Conservation (phyloP, 2,329 filamentous ascomycete genomes). For the Sporothrix protearum region DNA sequence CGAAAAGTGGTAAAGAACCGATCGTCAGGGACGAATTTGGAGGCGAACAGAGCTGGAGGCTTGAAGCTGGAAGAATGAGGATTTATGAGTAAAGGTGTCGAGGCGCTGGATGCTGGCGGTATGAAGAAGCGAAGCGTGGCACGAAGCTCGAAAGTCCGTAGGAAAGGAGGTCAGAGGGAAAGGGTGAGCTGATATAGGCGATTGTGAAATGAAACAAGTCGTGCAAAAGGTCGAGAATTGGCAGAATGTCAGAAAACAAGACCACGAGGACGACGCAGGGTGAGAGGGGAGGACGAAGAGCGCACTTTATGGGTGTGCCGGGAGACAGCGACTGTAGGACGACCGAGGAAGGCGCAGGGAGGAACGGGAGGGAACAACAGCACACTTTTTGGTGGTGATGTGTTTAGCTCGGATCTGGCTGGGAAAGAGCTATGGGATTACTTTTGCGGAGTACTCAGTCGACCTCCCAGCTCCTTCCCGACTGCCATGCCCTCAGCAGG, state of each 20-base stretch:
- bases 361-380: neutral
- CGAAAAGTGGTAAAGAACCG: neutral
- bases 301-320: conserved; percentile 15
- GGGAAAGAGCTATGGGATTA: conserved; percentile 16
- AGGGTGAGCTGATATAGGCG: neutral
- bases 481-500: neutral
- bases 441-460: neutral
- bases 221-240: neutral
- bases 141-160: conserved; percentile 18
- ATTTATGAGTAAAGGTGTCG: neutral
- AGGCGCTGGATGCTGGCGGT: neutral
- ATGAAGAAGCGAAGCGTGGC: conserved; percentile 8
- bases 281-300: conserved; percentile 7
- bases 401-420: conserved; percentile 16
- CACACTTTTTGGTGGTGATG: neutral
- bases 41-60: neutral
- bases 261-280: neutral
- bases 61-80: neutral
- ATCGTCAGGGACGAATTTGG: neutral
- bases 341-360: conserved; percentile 18
- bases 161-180: neutral
- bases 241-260: neutral
- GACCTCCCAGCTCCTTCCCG: neutral
- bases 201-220: neutral
- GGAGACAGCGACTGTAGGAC: conserved; percentile 5